These are phyloP conservation scores for Cruciata laevipes DNA, from an alignment of 257 asterid species.

Conservation along the genomic window DNA sequence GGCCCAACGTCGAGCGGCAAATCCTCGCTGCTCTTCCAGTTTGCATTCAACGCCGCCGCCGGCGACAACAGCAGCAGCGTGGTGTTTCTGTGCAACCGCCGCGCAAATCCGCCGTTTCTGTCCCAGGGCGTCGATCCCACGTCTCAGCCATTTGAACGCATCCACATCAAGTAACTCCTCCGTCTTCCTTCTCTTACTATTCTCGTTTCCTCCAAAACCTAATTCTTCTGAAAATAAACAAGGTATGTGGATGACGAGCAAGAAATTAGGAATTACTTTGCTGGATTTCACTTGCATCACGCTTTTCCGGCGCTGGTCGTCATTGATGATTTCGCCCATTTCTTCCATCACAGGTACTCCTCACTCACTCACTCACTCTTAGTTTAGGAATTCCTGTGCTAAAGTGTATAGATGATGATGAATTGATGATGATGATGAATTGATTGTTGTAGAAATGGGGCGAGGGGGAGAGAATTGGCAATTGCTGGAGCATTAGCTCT, in stretches of 20 bases:
- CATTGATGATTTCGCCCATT: slow-evolving; percentile 74
- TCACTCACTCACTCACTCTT: no score
- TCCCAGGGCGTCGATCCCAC: slow-evolving; percentile 86
- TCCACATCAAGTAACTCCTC: slow-evolving; percentile 52
- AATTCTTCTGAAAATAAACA: background rate
- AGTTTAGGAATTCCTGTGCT: no score
- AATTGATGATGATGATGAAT: background rate
- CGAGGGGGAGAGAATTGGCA: slow-evolving; percentile 86
- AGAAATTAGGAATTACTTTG: slow-evolving; percentile 73
- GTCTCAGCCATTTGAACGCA: slow-evolving; percentile 47
- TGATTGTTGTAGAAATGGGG: slow-evolving; percentile 50
- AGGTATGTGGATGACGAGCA: slow-evolving; percentile 84
- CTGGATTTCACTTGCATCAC: slow-evolving; percentile 78
- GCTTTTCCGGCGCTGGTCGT: slow-evolving; percentile 50
- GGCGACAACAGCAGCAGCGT: slow-evolving; percentile 25
- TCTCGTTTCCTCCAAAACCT: background rate
- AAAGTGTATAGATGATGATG: no score
- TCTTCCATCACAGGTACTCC: slow-evolving; percentile 58
- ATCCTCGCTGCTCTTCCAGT: slow-evolving; percentile 84
- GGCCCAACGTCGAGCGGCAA: slow-evolving; percentile 86
- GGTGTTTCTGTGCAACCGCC: slow-evolving; percentile 66
- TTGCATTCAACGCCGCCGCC: slow-evolving; percentile 56
- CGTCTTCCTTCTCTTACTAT: no score
- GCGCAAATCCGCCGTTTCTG: slow-evolving; percentile 61
- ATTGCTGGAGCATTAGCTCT: slow-evolving; percentile 71